phyloP scores from a whole-genome alignment of 208 protist species.

The Kentomonas sorsogonicus region DNA sequence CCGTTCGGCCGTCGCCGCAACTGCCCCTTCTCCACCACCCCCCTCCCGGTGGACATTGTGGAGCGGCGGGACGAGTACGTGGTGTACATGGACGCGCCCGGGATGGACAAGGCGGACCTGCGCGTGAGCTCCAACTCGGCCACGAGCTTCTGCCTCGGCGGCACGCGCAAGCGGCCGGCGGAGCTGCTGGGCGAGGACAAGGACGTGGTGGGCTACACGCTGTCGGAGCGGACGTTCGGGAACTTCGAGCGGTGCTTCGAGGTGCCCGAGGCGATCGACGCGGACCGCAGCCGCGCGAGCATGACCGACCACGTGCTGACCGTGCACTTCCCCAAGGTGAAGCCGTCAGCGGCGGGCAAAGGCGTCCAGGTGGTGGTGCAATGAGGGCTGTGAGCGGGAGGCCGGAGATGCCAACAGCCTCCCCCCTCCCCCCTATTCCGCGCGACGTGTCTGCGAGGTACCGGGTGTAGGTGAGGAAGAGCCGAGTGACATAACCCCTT shows the following conservation, averaged over 20 bases:
- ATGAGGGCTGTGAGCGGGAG: too few species aligned
- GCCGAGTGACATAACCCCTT: too few species aligned
- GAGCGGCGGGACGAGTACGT: not conserved
- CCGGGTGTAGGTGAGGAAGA: too few species aligned
- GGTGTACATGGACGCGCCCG: not conserved
- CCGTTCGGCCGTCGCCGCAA: not conserved
- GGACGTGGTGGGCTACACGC: not conserved
- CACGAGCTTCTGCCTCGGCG: not conserved
- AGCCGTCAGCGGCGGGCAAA: too few species aligned
- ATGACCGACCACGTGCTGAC: not conserved
- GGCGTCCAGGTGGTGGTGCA: too few species aligned
- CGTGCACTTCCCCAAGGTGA: not conserved
- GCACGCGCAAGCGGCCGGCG: not conserved
- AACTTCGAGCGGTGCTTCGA: conserved; percentile 1
- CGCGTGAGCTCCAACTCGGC: not conserved
- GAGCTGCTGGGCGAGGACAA: not conserved
- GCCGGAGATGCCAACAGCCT: too few species aligned
- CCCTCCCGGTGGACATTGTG: conserved; percentile 1
- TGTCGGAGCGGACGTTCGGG: not conserved
- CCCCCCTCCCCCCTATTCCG: too few species aligned
- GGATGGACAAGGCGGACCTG: not conserved
- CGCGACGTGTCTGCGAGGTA: too few species aligned
- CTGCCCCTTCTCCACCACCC: too few species aligned
- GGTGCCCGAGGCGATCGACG: conserved; percentile 1
- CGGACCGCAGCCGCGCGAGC: not conserved